A percentile compares a stretch with the other conserved stretches of the same genome.
Conservation (phyloP, 164 flowering plant species). For the Liriodendron chinense region DNA sequence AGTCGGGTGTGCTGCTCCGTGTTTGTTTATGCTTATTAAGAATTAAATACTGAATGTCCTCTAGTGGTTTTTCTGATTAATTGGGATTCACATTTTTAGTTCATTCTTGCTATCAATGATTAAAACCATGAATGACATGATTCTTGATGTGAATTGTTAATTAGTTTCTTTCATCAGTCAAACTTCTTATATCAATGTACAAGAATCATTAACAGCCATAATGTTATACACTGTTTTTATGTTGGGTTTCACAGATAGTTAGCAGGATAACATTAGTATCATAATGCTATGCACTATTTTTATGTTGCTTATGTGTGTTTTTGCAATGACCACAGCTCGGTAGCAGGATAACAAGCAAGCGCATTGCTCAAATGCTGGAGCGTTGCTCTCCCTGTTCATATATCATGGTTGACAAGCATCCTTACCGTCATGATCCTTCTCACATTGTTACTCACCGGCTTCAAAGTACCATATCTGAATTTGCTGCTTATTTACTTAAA, state of each 20-base stretch:
- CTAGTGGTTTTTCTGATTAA: too few relatives aligned
- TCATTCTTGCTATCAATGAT: too few relatives aligned
- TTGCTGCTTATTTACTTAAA: conserved; percentile 45
- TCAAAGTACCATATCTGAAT: conserved; percentile 56
- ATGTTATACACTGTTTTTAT: not conserved
- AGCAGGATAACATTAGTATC: not conserved
- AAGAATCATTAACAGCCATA: not conserved
- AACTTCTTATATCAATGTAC: not conserved
- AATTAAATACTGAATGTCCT: too few relatives aligned
- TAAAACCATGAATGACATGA: not conserved
- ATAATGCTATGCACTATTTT: not conserved
- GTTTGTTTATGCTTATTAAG: too few relatives aligned
- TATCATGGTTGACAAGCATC: conserved; percentile 84
- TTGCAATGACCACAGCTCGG: conserved; percentile 61
- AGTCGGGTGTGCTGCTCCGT: too few relatives aligned
- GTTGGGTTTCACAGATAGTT: not conserved
- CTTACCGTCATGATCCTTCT: conserved; percentile 85
- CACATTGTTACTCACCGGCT: conserved; percentile 85
- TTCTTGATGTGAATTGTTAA: not conserved
- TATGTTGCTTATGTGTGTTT: conserved; percentile 1
- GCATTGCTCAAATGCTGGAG: conserved; percentile 74
- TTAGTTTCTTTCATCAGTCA: not conserved
- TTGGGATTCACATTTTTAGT: too few relatives aligned
- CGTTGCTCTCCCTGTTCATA: conserved; percentile 57
- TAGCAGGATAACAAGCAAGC: conserved; percentile 87